Evolutionary conservation across 331 rosid genomes (phyloP), one percentile per base, ranked within the genome.

Genomic region (Acacia concinna): DNA sequence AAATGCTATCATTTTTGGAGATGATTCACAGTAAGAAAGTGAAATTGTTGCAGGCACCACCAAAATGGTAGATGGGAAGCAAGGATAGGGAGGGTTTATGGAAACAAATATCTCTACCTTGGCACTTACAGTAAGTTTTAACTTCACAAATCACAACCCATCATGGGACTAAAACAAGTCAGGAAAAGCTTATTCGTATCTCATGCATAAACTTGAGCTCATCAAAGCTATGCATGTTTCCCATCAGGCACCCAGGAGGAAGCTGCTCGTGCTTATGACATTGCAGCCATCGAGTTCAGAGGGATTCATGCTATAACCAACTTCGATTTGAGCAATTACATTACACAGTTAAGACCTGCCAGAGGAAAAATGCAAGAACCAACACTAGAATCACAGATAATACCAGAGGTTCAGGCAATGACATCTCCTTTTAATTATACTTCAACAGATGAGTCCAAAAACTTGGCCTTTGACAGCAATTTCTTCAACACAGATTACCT

Each of bases 41-140:
- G 30, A 57, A 63, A 73, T 18, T 56, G 31, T n/a, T 68, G 68
- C 84, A 90, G 94, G 89, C 96, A 91, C 82, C 96, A 91, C 78
- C 93, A 89, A 38, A 91, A 89, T 78, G 93, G 96, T 6, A 89
- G 96, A 86, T 89, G 96, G 93, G 96, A 91, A 79, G 96, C 96
- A 76, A 82, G 91, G 86, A 91, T 91, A n/a, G 96, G 96, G 51
- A 81, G 93, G 81, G 96, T 89, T 75, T 87, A 84, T 54, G 96
- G 93, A 67, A 91, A 89, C 89, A 91, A 91, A 63, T 91, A 91
- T 80, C 97, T 89, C 80, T 91, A 91, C 81, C 98, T 93, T 68
- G 98, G 92, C 63, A 91, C 98, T 75, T 90, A 91, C 78, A 9
- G 97, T 91, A 77, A 88, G 95, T 82, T 63, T 47, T n/a, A 60